Conservation (phyloP, 306 rosid species). For the Vigna trinervia region DNA sequence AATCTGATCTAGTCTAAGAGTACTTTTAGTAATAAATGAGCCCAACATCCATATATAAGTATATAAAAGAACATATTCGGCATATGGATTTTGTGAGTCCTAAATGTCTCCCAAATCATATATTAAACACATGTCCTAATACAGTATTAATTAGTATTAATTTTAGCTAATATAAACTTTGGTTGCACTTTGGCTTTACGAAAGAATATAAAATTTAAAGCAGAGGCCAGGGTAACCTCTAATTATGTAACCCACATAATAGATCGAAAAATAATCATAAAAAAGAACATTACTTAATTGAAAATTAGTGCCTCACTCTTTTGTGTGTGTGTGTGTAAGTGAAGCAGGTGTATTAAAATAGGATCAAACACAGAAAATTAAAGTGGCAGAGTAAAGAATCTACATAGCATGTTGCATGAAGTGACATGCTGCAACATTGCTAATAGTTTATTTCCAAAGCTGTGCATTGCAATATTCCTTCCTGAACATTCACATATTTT, state of each 20-base stretch:
- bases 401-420: constrained; percentile 44
- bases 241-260: constrained; percentile 20
- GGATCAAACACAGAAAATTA: constrained; percentile 11
- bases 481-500: constrained; percentile 46
- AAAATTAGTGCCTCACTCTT: constrained; percentile 11
- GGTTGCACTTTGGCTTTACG: not conserved
- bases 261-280: not conserved
- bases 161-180: not conserved
- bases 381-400: constrained; percentile 50
- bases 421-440: constrained; percentile 43
- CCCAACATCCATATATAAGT: too few species aligned
- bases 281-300: not conserved
- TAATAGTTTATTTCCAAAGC: constrained; percentile 48
- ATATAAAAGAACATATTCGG: not conserved
- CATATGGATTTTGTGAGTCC: not conserved
- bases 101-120: not conserved
- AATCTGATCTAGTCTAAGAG: too few species aligned
- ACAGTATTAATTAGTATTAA: not conserved
- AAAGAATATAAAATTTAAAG: constrained; percentile 6
- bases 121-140: not conserved
- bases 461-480: constrained; percentile 49
- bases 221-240: constrained; percentile 10
- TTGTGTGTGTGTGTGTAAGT: constrained; percentile 10
- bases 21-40: too few species aligned
- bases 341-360: constrained; percentile 44